These are phyloP conservation scores for Candida pini DNA, from an alignment of 805 yeast species.

Conservation along the genomic window DNA sequence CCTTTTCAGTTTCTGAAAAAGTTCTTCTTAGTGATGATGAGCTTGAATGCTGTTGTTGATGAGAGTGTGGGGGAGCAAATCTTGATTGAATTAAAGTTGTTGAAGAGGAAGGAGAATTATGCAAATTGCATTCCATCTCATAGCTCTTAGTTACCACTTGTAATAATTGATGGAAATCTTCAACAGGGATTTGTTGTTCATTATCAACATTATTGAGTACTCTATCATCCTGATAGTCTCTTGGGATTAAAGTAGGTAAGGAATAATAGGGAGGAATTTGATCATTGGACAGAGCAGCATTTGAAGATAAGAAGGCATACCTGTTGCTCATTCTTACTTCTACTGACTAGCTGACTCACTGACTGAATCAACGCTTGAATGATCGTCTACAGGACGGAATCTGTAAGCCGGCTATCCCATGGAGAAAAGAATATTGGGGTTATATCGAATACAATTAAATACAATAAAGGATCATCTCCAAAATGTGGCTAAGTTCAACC, in stretches of 20 bases:
- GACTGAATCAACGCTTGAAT: too few relatives aligned
- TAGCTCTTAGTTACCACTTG: constrained; percentile 4
- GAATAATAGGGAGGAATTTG: constrained; percentile 13
- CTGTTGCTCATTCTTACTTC: constrained; percentile 8
- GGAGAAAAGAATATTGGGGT: too few relatives aligned
- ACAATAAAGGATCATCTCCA: too few relatives aligned
- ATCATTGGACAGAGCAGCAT: constrained; percentile 5
- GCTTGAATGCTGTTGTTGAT: too few relatives aligned
- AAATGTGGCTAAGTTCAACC: too few relatives aligned
- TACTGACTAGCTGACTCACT: too few relatives aligned
- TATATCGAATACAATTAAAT: too few relatives aligned
- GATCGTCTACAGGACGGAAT: too few relatives aligned
- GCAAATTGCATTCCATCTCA: neutral
- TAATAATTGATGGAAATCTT: constrained; percentile 18
- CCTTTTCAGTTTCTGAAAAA: constrained; percentile 61
- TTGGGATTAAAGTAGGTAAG: constrained; percentile 16
- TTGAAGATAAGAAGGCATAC: constrained; percentile 10
- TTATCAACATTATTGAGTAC: constrained; percentile 23
- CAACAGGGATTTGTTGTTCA: constrained; percentile 24
- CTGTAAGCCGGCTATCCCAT: too few relatives aligned
- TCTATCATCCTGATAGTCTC: constrained; percentile 13
- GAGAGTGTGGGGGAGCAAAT: too few relatives aligned
- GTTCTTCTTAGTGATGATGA: constrained; percentile 45
- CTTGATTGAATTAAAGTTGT: too few relatives aligned
- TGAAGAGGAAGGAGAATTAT: neutral